A percentile compares a stretch with the other conserved stretches of the same genome.
These are phyloP conservation scores for Lactarius sp. DNA, from an alignment of 768 basidiomycete species.

Conservation along the genomic window DNA sequence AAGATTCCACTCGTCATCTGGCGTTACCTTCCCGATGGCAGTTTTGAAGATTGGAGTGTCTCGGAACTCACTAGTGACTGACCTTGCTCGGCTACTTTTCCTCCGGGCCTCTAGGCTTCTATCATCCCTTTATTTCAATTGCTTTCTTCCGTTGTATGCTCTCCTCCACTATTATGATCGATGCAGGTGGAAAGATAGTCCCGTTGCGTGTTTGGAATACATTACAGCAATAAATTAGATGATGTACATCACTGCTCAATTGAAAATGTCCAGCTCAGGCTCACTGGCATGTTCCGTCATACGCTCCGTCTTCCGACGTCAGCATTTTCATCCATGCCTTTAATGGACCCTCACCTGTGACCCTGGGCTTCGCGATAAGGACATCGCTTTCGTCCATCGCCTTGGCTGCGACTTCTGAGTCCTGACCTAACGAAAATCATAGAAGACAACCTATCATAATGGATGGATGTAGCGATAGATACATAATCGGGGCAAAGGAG, in stretches of 20 bases:
- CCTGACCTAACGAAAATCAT: no score
- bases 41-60: conserved; percentile 93
- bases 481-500: no score
- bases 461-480: no score
- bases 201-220: conserved; percentile 17
- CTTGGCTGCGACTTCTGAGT: no score
- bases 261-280: no score
- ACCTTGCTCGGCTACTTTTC: conserved; percentile 22
- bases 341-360: no score
- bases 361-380: no score
- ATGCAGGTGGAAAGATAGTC: not conserved
- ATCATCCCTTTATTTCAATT: conserved; percentile 6
- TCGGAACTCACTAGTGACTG: conserved; percentile 84
- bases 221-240: conserved; percentile 27
- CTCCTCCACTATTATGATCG: not conserved
- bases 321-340: no score
- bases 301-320: no score
- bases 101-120: not conserved
- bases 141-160: conserved; percentile 7
- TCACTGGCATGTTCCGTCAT: no score
- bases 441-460: no score
- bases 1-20: conserved; percentile 98
- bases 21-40: conserved; percentile 93
- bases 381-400: no score
- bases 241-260: not conserved